phyloP scores from a whole-genome alignment of 2,329 filamentous ascomycete genomes.

The Diaporthe sp. region DNA sequence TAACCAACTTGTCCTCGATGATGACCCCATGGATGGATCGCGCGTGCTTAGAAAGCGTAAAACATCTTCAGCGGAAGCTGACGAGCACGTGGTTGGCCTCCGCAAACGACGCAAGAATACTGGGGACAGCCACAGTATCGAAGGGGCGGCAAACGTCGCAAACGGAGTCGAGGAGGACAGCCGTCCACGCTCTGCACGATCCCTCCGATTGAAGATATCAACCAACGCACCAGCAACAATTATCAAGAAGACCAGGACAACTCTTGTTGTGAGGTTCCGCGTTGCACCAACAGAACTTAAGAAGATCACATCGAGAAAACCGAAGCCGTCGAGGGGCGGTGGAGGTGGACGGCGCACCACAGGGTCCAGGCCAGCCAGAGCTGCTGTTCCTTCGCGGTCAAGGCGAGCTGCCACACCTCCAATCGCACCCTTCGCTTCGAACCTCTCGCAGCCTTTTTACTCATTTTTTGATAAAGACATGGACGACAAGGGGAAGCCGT shows the following conservation, averaged over 20 bases:
- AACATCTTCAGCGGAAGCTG: slow-evolving; percentile 77
- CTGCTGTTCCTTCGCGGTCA: slow-evolving; percentile 47
- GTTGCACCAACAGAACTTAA: slow-evolving; percentile 70
- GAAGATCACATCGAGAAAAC: slow-evolving; percentile 69
- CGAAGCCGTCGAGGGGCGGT: slow-evolving; percentile 60
- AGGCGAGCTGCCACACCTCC: slow-evolving; percentile 54
- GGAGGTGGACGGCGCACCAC: slow-evolving; percentile 63
- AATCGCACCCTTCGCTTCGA: slow-evolving; percentile 48
- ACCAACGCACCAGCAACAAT: slow-evolving; percentile 55
- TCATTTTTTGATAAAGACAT: slow-evolving; percentile 90
- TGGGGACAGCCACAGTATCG: slow-evolving; percentile 56
- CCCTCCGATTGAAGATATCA: slow-evolving; percentile 66
- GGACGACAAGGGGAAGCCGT: slow-evolving; percentile 95
- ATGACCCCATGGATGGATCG: slow-evolving; percentile 81
- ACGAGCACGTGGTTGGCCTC: slow-evolving; percentile 67
- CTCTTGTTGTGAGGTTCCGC: slow-evolving; percentile 69
- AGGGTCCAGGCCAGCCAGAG: slow-evolving; percentile 45
- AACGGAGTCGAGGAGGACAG: slow-evolving; percentile 49
- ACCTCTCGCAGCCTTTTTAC: slow-evolving; percentile 81
- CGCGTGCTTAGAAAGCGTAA: slow-evolving; percentile 87
- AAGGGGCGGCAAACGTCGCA: slow-evolving; percentile 40
- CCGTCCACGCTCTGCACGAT: slow-evolving; percentile 64
- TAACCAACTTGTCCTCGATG: slow-evolving; percentile 77
- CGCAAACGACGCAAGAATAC: slow-evolving; percentile 67
- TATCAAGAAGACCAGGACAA: slow-evolving; percentile 55